A percentile compares a stretch with the other conserved stretches of the same genome.
Evolutionary conservation across 805 yeast species (phyloP).

Genomic region (Deakozyma indianensis): DNA sequence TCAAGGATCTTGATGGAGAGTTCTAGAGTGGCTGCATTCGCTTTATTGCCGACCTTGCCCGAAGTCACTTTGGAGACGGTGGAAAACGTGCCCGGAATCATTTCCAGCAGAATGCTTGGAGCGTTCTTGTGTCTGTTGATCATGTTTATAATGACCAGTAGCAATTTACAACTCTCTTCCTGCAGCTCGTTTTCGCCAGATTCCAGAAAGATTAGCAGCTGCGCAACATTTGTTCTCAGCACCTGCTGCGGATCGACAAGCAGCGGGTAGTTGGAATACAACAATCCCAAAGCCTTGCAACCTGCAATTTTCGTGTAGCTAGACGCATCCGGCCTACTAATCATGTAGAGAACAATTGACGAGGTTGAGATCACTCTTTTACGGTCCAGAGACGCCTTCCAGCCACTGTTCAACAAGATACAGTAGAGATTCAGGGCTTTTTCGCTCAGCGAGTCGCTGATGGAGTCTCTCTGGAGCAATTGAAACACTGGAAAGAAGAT

Average conservation of each 20-base stretch:
- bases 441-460: slow-evolving; percentile 1
- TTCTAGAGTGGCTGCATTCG: slow-evolving; percentile 4
- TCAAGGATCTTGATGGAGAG: slow-evolving; percentile 12
- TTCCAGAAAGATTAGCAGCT: neutral
- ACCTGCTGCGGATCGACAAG: neutral
- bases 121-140: neutral
- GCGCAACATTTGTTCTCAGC: neutral
- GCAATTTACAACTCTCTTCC: neutral
- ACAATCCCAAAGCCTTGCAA: slow-evolving; percentile 5
- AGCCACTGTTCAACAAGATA: neutral
- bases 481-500: slow-evolving; percentile 5
- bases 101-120: neutral
- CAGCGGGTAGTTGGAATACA: neutral
- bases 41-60: neutral
- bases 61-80: neutral
- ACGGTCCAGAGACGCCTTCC: slow-evolving; percentile 2
- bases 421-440: slow-evolving; percentile 2
- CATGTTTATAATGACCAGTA: neutral
- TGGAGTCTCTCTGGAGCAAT: slow-evolving; percentile 7
- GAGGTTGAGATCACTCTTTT: slow-evolving; percentile 3
- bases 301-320: slow-evolving; percentile 3
- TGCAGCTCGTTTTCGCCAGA: neutral
- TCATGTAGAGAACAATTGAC: slow-evolving; percentile 2
- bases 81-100: neutral
- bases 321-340: slow-evolving; percentile 2